Base-by-base conservation (phyloP, 164 flowering plant species). In the Vitis rotundifolia region DNA sequence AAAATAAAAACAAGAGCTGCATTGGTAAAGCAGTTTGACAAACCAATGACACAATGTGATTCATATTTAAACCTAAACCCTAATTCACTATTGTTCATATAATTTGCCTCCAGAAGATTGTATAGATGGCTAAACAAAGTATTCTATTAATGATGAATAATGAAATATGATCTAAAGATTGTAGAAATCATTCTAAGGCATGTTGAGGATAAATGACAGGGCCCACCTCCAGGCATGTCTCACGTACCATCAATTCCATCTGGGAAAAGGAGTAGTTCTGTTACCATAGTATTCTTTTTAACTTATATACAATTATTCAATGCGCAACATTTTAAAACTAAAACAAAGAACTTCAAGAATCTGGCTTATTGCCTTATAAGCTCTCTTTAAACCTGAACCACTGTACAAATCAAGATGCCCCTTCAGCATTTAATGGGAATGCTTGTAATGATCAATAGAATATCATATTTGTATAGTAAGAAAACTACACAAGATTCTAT, bases 161-260 rank as follows among this genome's bases (percentile, higher is more conserved):
- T 52, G 15, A 31, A 11, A 54, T 52, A 55, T 44, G 19, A 54
- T 53, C 48, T 50, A 56, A 71, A 29, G 29, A 22, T 10, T 37
- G 6, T 37, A 6, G 44, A 6, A 37, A 5, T 37, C 7, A 37
- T 37, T 37, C 44, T 37, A 37, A 37, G 44, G 7, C 44, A 28
- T 10, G 16, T 1, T 22, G 15, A 70, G 71, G 64, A 76, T 44
- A 67, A 69, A 63, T 52, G 74, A 50, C 61, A 69, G 71, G 66
- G 70, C 85, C 85, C 83, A 87, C 90, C 96, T 90, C 79, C 77
- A 70, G 37, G 75, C 31, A 74, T 74, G 74, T 73, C 77, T 86
- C 91, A 89, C 91, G 96, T 87, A 79, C 81, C 93, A 86, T 89
- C 96, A 82, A 79, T 66, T 80, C 78, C 91, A 91, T 89, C 97